Conservation (phyloP, 108 stramenopile genomes). For the Fragilariopsis cylindrus region DNA sequence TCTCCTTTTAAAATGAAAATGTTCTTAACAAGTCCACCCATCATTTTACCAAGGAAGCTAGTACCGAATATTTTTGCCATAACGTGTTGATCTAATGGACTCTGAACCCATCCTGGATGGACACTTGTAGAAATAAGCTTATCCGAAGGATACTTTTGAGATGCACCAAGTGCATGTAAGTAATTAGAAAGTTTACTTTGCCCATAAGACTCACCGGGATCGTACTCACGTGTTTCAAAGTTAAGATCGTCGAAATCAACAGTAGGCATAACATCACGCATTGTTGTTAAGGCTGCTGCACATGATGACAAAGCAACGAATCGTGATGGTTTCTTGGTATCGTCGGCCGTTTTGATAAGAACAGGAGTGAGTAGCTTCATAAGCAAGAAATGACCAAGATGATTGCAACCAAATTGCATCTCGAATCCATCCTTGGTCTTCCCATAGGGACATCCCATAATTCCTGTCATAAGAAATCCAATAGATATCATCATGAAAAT, state of each 20-base stretch:
- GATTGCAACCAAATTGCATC: constrained; percentile 45
- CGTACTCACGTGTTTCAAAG: constrained; percentile 27
- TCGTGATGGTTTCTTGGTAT: constrained; percentile 26
- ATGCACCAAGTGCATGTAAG: constrained; percentile 29
- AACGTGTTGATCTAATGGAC: constrained; percentile 18
- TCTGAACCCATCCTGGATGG: constrained; percentile 41
- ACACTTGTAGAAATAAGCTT: constrained; percentile 30
- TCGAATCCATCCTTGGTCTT: constrained; percentile 43
- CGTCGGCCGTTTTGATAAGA: constrained; percentile 31
- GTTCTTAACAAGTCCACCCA: background rate
- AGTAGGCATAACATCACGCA: constrained; percentile 4
- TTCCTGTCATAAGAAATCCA: background rate
- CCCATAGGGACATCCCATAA: constrained; percentile 1
- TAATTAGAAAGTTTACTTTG: constrained; percentile 39
- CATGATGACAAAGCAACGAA: constrained; percentile 31
- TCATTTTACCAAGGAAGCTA: background rate
- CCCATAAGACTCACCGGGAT: constrained; percentile 9
- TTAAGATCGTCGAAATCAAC: constrained; percentile 40
- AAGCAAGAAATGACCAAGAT: constrained; percentile 40
- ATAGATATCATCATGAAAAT: no score
- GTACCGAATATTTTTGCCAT: constrained; percentile 19
- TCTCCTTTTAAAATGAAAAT: constrained; percentile 23
- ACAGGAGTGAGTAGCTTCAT: constrained; percentile 27
- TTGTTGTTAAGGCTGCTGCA: background rate
- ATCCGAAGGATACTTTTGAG: constrained; percentile 22